These are phyloP conservation scores for Hygrophila difformis DNA, from an alignment of 257 asterid species.

Conservation along the genomic window DNA sequence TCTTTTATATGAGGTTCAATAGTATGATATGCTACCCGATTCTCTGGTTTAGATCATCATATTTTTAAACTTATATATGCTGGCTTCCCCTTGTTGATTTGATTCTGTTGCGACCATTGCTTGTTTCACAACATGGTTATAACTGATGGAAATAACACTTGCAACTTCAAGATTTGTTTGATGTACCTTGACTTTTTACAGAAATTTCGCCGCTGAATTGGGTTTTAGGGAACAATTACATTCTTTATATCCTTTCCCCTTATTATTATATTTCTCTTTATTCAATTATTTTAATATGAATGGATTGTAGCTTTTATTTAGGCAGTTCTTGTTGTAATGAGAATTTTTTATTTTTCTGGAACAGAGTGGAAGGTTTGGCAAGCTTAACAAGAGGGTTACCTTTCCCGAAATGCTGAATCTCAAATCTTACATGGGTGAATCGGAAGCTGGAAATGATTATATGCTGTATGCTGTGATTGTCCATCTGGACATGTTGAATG, in stretches of 20 bases:
- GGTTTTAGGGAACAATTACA: neutral
- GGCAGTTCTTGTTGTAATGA: slow-evolving; percentile 6
- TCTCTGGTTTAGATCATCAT: too few species aligned
- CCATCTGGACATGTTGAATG: slow-evolving; percentile 96
- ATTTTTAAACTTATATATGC: too few species aligned
- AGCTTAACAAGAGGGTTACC: slow-evolving; percentile 86
- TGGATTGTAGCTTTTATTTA: neutral
- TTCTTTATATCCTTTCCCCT: neutral
- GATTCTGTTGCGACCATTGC: too few species aligned
- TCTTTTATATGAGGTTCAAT: too few species aligned
- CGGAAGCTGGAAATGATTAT: slow-evolving; percentile 62
- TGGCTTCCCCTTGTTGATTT: too few species aligned
- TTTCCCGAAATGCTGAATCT: slow-evolving; percentile 86
- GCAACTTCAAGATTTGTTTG: neutral
- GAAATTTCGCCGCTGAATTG: neutral
- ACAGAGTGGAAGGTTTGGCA: slow-evolving; percentile 98
- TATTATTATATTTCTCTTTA: neutral
- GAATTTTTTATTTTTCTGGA: slow-evolving; percentile 9
- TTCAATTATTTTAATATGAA: slow-evolving; percentile 1
- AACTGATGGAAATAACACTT: neutral
- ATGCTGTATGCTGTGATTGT: slow-evolving; percentile 93
- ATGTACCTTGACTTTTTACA: neutral
- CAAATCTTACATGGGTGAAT: slow-evolving; percentile 65
- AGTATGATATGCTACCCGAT: too few species aligned
- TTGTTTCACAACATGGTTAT: too few species aligned